phyloP scores from a whole-genome alignment of 805 yeast species.

The Kodamaea laetipori region DNA sequence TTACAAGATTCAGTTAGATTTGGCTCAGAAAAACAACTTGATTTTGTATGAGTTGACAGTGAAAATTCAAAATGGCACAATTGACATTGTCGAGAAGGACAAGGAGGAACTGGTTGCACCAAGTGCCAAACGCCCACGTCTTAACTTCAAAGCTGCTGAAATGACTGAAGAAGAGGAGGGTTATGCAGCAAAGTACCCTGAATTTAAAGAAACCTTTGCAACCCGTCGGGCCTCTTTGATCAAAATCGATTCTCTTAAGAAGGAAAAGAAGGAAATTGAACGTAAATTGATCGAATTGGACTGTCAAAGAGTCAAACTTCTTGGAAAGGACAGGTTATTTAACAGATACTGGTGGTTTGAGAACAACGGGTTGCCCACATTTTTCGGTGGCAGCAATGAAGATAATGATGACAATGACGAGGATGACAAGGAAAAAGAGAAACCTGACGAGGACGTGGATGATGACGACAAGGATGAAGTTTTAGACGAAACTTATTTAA shows the following conservation, averaged over 20 bases:
- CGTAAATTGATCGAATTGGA: constrained; percentile 67
- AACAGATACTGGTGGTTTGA: constrained; percentile 98
- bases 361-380: constrained; percentile 71
- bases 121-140: constrained; percentile 14
- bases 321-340: constrained; percentile 82
- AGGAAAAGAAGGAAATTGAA: constrained; percentile 57
- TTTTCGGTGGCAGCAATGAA: constrained; percentile 39
- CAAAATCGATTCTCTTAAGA: constrained; percentile 49
- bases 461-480: constrained; percentile 50
- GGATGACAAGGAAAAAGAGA: constrained; percentile 22
- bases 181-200: constrained; percentile 42
- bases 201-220: constrained; percentile 46
- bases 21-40: constrained; percentile 40
- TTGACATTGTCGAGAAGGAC: constrained; percentile 40
- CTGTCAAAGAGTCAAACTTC: constrained; percentile 68
- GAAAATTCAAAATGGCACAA: constrained; percentile 1
- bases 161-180: constrained; percentile 42
- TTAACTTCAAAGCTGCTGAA: constrained; percentile 28
- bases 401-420: constrained; percentile 44
- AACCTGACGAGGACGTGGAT: constrained; percentile 21
- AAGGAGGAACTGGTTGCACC: constrained; percentile 11
- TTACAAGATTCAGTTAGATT: constrained; percentile 53
- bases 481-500: constrained; percentile 59
- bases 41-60: neutral
- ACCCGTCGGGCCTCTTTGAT: constrained; percentile 44